These are phyloP conservation scores for Saraca asoca DNA, from an alignment of 331 rosid species.

Conservation along the genomic window DNA sequence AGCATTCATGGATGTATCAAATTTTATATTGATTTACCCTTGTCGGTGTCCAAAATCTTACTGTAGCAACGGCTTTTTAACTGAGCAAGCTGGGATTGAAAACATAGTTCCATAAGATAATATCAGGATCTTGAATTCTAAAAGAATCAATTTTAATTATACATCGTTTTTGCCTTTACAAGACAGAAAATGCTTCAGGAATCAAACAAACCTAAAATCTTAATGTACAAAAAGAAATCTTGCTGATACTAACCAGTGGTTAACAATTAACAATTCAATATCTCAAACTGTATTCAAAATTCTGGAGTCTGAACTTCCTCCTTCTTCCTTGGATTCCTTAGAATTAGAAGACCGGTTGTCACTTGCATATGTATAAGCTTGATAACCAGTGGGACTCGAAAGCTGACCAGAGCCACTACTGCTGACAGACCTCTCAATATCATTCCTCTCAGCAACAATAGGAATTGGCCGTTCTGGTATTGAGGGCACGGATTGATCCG, in stretches of 20 bases:
- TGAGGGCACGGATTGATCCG: constrained; percentile 61
- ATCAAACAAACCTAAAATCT: constrained; percentile 34
- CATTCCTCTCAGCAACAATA: constrained; percentile 61
- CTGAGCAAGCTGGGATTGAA: neutral
- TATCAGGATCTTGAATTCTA: constrained; percentile 6
- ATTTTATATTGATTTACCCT: neutral
- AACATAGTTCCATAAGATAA: neutral
- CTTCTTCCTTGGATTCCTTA: constrained; percentile 44
- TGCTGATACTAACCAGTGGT: constrained; percentile 30
- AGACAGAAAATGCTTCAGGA: constrained; percentile 28
- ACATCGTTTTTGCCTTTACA: constrained; percentile 45
- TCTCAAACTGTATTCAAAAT: constrained; percentile 32
- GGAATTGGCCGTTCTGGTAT: constrained; percentile 76
- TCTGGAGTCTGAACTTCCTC: constrained; percentile 38
- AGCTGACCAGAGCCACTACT: constrained; percentile 56
- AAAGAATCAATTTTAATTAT: constrained; percentile 37
- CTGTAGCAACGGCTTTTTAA: neutral
- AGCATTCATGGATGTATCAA: constrained; percentile 22
- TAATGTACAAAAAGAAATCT: constrained; percentile 39
- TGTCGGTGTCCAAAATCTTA: neutral
- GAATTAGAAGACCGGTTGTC: constrained; percentile 34
- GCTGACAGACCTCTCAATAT: constrained; percentile 68
- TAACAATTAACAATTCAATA: constrained; percentile 33
- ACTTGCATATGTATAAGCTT: constrained; percentile 43
- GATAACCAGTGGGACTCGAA: constrained; percentile 59